These are phyloP conservation scores for Hibiscus trionum DNA, from an alignment of 345 rosid species.

Conservation along the genomic window DNA sequence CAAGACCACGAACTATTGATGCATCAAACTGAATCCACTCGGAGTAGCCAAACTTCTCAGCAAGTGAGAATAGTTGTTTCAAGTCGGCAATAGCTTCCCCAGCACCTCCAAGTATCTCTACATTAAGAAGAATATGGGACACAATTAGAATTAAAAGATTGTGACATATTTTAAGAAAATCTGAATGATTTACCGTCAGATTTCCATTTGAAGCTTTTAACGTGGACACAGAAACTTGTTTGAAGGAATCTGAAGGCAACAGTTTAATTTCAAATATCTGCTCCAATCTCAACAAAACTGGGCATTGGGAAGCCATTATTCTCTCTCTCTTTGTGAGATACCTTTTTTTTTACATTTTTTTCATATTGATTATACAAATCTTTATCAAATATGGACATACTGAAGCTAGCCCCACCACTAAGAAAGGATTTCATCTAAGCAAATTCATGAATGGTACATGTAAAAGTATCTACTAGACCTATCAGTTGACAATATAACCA, in stretches of 20 bases:
- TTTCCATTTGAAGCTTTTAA: not conserved
- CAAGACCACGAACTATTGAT: conserved; percentile 92
- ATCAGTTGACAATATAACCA: not conserved
- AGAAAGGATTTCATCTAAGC: not conserved
- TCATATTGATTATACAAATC: not conserved
- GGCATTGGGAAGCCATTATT: not conserved
- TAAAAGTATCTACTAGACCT: not conserved
- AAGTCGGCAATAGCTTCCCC: conserved; percentile 43
- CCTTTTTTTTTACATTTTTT: not conserved
- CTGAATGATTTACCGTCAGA: not conserved
- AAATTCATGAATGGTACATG: not conserved
- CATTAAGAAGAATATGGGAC: conserved; percentile 13
- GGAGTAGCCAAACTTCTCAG: conserved; percentile 81
- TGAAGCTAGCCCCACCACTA: not conserved
- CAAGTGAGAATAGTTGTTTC: conserved; percentile 68
- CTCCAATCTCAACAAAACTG: not conserved
- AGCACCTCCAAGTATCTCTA: conserved; percentile 53
- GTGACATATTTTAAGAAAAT: not conserved
- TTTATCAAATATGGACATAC: not conserved
- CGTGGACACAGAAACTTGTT: not conserved
- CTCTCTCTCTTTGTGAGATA: not conserved
- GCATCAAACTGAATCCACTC: conserved; percentile 98
- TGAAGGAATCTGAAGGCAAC: not conserved
- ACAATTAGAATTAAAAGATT: not conserved
- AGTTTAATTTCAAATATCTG: not conserved